Base-by-base conservation (phyloP, 2,329 filamentous ascomycete genomes). In the Myrmaecium sp. region DNA sequence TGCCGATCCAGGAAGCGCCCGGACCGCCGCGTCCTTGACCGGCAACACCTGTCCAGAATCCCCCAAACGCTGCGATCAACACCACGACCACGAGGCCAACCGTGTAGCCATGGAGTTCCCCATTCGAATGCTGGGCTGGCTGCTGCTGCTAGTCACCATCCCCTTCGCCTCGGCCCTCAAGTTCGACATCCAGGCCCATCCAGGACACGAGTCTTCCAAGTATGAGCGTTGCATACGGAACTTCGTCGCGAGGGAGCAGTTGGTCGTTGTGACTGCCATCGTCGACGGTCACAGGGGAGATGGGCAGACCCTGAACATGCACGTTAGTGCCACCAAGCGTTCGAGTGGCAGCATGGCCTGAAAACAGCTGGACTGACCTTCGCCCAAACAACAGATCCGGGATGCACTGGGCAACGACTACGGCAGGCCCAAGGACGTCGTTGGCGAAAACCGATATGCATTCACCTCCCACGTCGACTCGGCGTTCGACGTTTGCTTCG, bases 361-460 rank as follows among this genome's bases (percentile, higher is more conserved):
- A 17, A 17, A 23, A 23, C 18, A 18, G 10, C 14, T 7, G 17
- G 20, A 29, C 16, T 12, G 17, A 27, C 9, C 14, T 16, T 21
- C n/a, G n/a, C 8, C n/a, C n/a, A 8, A 8, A n/a, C n/a, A n/a
- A 24, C 50, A 95, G 86, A 93, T 98, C 57, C 78, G 77, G 54
- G 89, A 98, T 58, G 75, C 83, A 10, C 71, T 93, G 42, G 86
- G 84, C 48, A 98, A 98, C 58, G 83, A 95, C 55, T 94, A 95
- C 57, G 83, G 80, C 48, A 71, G 73, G 34, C 82, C 89, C 28
- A 86, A 78, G 57, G 84, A 98, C 47, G 72, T 95, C 33, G 78
- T 74, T 10, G 89, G 89, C 54, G 84, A 94, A 60, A 78, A 80
- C 53, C 73, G 86, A 49, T 84, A 83, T 51, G 81, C 86, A 26